phyloP scores from a whole-genome alignment of 495 filamentous ascomycete species.

The Aspergillus kassunensis region DNA sequence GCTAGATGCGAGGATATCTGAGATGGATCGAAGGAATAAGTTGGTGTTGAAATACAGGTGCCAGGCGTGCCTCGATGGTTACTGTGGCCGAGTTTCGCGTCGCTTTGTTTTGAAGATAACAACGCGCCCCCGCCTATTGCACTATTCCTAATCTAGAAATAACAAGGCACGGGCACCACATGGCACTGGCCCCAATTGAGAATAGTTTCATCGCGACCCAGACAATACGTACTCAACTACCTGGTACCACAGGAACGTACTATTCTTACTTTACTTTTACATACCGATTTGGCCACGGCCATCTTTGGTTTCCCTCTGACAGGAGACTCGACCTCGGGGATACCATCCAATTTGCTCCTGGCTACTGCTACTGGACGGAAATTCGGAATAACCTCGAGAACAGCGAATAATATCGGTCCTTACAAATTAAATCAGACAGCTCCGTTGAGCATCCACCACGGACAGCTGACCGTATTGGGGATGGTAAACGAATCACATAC shows the following conservation, averaged over 20 bases:
- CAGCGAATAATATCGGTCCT: neutral
- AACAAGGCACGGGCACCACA: neutral
- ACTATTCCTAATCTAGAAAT: neutral
- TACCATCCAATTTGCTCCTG: neutral
- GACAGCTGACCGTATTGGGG: constrained; percentile 6
- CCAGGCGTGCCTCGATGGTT: no score
- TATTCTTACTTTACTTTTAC: no score
- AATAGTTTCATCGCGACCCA: neutral
- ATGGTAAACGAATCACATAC: constrained; percentile 2
- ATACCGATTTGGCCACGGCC: no score
- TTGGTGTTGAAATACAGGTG: no score
- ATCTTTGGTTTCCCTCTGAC: no score
- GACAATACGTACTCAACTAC: no score
- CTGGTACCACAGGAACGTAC: no score
- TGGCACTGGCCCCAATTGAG: no score
- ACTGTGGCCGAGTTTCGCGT: neutral
- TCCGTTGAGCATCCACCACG: constrained; percentile 13
- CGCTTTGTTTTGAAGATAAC: neutral
- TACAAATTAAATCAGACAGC: neutral
- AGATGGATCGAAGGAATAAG: no score
- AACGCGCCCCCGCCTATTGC: neutral
- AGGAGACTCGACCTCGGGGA: neutral
- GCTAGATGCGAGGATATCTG: no score
- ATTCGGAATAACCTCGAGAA: neutral
- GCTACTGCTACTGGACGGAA: neutral